Conservation (phyloP, 1,139 yeast species). For the Nadsonia commutata region DNA sequence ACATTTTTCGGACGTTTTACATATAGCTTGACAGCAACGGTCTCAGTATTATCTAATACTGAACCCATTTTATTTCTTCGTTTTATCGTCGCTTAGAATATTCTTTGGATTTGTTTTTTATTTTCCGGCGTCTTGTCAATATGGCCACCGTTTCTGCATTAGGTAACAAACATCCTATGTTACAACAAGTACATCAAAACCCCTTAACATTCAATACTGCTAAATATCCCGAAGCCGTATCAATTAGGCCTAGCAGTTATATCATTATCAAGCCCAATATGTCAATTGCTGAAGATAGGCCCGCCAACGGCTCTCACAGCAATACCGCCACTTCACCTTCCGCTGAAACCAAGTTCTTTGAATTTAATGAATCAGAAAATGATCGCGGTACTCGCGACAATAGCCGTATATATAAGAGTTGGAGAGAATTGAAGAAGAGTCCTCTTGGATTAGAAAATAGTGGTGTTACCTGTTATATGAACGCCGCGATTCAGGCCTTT, state of each 20-base stretch:
- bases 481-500: slow-evolving; percentile 83
- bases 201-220: slow-evolving; percentile 50
- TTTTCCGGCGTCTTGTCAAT: background rate
- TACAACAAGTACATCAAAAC: slow-evolving; percentile 42
- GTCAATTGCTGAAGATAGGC: background rate
- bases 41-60: background rate
- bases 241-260: slow-evolving; percentile 16
- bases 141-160: background rate
- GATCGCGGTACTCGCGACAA: slow-evolving; percentile 24
- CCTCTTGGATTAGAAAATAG: slow-evolving; percentile 78
- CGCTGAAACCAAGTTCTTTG: slow-evolving; percentile 12
- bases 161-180: slow-evolving; percentile 11
- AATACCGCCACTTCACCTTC: background rate
- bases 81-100: no score
- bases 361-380: slow-evolving; percentile 18
- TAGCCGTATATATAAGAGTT: slow-evolving; percentile 41
- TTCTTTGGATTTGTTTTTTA: background rate
- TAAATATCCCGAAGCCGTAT: slow-evolving; percentile 26
- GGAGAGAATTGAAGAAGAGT: slow-evolving; percentile 38
- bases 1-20: no score
- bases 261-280: slow-evolving; percentile 11
- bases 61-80: background rate
- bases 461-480: slow-evolving; percentile 95
- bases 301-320: slow-evolving; percentile 6
- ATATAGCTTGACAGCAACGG: no score